phyloP scores from a whole-genome alignment of 2,329 filamentous ascomycete species.

The Claviceps spartinae region DNA sequence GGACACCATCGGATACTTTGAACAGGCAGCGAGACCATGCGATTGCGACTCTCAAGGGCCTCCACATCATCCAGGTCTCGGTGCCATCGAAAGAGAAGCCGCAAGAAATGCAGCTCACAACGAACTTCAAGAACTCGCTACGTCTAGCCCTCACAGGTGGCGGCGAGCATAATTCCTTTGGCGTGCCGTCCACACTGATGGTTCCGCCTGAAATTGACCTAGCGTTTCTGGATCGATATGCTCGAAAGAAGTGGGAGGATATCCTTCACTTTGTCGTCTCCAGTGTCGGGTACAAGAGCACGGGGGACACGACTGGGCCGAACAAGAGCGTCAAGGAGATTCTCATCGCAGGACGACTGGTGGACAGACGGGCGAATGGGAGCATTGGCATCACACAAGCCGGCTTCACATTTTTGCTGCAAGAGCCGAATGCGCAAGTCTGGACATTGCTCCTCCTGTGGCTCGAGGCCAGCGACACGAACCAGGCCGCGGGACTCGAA shows the following conservation, averaged over 20 bases:
- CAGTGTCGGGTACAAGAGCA: constrained; percentile 44
- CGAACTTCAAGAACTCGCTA: constrained; percentile 72
- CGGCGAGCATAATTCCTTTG: constrained; percentile 77
- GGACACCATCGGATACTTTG: constrained; percentile 1
- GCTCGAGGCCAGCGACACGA: constrained; percentile 63
- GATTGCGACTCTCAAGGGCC: constrained; percentile 62
- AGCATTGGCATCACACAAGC: constrained; percentile 77
- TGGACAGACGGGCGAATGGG: constrained; percentile 49
- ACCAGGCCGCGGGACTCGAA: constrained; percentile 53
- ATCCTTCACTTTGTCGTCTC: constrained; percentile 93
- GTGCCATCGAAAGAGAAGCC: constrained; percentile 46
- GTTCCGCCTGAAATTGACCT: constrained; percentile 52
- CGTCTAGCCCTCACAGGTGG: constrained; percentile 79
- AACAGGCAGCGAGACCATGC: constrained; percentile 69
- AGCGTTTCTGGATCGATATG: constrained; percentile 68
- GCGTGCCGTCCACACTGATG: constrained; percentile 60
- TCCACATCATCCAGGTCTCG: constrained; percentile 72
- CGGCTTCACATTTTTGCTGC: constrained; percentile 87
- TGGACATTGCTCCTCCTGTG: constrained; percentile 93
- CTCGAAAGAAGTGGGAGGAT: constrained; percentile 83
- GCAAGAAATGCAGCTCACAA: constrained; percentile 61
- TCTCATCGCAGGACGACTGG: constrained; percentile 66
- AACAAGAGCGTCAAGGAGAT: constrained; percentile 75
- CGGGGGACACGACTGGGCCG: constrained; percentile 36
- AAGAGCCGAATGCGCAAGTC: constrained; percentile 91